Percentiles rank a stretch among this genome's conserved stretches.
These are phyloP conservation scores for Halophytophthora batemanensis DNA, from an alignment of 352 stramenopile species.

Conservation along the genomic window DNA sequence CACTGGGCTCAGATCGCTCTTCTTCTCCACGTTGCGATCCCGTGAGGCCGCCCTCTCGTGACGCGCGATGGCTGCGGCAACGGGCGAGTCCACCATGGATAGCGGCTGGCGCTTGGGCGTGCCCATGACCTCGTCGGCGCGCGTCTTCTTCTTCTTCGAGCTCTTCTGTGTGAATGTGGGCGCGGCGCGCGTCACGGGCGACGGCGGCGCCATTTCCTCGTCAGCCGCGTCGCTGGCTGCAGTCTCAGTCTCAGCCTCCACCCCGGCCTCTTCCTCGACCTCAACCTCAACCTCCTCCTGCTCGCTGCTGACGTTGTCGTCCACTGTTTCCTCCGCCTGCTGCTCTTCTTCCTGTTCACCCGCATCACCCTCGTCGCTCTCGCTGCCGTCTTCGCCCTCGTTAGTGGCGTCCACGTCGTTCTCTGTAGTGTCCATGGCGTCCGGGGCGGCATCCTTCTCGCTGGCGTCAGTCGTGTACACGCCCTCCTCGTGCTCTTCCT, in stretches of 20 bases:
- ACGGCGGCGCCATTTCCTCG: not conserved
- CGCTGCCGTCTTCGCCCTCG: slow-evolving; percentile 22
- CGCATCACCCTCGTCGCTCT: too few relatives aligned
- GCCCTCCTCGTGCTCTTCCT: slow-evolving; percentile 21
- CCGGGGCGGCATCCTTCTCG: slow-evolving; percentile 8
- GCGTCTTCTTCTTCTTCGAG: slow-evolving; percentile 1
- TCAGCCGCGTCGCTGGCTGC: slow-evolving; percentile 16
- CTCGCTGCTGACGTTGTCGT: slow-evolving; percentile 14
- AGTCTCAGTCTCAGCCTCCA: not conserved
- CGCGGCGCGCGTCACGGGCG: slow-evolving; percentile 15
- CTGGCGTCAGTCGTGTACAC: slow-evolving; percentile 2
- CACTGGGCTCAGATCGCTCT: slow-evolving; percentile 25
- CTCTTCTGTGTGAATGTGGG: slow-evolving; percentile 11
- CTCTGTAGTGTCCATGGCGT: slow-evolving; percentile 14
- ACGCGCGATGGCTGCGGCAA: not conserved
- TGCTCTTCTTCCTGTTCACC: slow-evolving; percentile 19
- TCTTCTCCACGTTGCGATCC: slow-evolving; percentile 21
- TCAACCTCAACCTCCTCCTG: slow-evolving; percentile 20
- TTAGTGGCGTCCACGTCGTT: slow-evolving; percentile 1
- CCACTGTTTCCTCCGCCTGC: slow-evolving; percentile 8
- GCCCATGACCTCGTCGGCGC: slow-evolving; percentile 10
- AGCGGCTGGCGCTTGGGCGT: slow-evolving; percentile 8
- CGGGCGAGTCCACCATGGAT: slow-evolving; percentile 8
- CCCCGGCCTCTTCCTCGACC: slow-evolving; percentile 10
- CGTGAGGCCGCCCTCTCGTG: slow-evolving; percentile 25